Conservation (phyloP, 2,329 filamentous ascomycete genomes). For the Colletotrichum sp. region DNA sequence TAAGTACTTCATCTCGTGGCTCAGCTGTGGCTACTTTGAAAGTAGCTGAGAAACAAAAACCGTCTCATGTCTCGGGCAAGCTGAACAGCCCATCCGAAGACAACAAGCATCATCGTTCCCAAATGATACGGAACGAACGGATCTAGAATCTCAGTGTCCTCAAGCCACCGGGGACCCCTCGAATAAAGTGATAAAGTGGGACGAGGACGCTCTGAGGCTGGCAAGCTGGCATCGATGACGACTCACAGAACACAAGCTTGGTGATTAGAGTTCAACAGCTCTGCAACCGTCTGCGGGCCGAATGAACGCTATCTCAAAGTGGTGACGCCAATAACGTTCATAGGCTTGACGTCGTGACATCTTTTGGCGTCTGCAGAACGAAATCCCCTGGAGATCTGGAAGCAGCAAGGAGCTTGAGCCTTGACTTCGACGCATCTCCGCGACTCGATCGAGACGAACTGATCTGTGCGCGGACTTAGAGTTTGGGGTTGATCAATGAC, state of each 20-base stretch:
- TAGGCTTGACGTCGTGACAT: not conserved
- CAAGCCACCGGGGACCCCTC: not conserved
- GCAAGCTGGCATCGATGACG: constrained; percentile 10
- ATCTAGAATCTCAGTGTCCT: not conserved
- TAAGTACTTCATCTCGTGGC: not conserved
- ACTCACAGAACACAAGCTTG: not conserved
- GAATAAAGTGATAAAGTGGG: not conserved
- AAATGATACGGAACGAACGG: not conserved
- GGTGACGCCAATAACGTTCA: not conserved
- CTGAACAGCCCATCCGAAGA: not conserved
- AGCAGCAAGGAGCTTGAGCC: not conserved
- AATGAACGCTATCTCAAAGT: not conserved
- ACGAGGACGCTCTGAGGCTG: not conserved
- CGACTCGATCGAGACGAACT: constrained; percentile 8
- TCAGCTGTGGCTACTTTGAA: not conserved
- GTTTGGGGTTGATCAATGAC: not conserved
- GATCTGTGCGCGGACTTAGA: not conserved
- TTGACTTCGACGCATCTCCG: not conserved
- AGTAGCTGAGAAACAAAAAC: not conserved
- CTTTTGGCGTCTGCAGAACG: not conserved
- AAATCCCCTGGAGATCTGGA: not conserved
- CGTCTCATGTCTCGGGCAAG: not conserved
- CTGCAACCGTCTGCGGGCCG: constrained; percentile 4
- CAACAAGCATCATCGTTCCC: not conserved
- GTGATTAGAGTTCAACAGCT: not conserved